Evolutionary conservation across 345 rosid genomes (phyloP), one percentile per base, ranked within the genome.

Genomic region (Microthlaspi erraticum): DNA sequence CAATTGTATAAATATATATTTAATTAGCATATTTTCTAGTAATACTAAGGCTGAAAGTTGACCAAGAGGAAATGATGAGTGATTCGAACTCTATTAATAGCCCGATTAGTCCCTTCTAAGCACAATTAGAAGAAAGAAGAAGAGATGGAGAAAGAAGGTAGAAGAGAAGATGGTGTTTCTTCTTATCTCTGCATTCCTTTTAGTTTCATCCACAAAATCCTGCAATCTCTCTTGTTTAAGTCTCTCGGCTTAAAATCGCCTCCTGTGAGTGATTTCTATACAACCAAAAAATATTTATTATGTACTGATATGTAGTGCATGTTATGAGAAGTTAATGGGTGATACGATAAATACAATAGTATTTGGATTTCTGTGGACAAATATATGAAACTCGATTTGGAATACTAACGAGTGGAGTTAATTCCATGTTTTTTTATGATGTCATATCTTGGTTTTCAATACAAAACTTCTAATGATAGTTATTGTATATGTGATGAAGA

Each of bases 141-240:
- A 52, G 44, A 61, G 26, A 71, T 71, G 75, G 75, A 42, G 17
- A 54, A 6, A 18, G 53, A 60, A 5, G 68, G 45, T 37, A 70
- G 52, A 60, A 70, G 16, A 60, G 77, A 73, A 49, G 51, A 56
- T 46, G 72, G 20, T 32, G 66, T n/a, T 51, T 66, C 45, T 44
- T 66, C 31, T 41, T 7, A 39, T 43, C 23, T 74, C 5, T 66
- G 72, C 41, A 20, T 74, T 16, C 63, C 63, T 66, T 67, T 60
- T 34, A 50, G 9, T 39, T 51, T 66, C 49, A 42, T 74, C 31
- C 8, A 23, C 17, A 41, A 33, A 10, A 33, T 14, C 33, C 3
- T 74, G 32, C 54, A 11, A 23, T 74, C 78, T 33, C 19, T 60
- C 7, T 26, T 66, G 2, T 29, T 2, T 8, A 72, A 26, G 4